Conservation (phyloP, 2,329 filamentous ascomycete genomes). For the Amauroascus verrucosus region DNA sequence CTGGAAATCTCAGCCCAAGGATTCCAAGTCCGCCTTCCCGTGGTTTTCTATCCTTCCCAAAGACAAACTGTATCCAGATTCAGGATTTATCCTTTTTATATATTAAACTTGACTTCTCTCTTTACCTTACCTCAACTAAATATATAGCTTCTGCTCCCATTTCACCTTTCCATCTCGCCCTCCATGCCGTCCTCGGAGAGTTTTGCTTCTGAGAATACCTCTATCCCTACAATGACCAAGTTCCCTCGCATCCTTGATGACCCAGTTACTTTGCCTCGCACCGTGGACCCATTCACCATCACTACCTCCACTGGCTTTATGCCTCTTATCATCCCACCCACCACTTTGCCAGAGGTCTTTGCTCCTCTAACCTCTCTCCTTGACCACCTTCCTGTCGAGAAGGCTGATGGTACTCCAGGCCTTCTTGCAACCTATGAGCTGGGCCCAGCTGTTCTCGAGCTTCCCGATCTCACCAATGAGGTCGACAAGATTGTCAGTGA, state of each 20-base stretch:
- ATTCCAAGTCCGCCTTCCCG: constrained; percentile 2
- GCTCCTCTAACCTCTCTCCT: constrained; percentile 60
- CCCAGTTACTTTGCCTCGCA: constrained; percentile 31
- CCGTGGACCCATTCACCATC: constrained; percentile 40
- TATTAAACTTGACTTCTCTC: neutral
- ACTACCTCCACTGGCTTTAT: constrained; percentile 39
- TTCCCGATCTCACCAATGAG: constrained; percentile 64
- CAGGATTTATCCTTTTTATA: neutral
- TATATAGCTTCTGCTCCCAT: neutral
- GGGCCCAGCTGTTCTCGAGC: constrained; percentile 61
- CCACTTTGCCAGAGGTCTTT: constrained; percentile 61
- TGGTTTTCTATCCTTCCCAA: neutral
- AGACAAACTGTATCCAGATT: neutral
- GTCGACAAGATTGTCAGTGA: constrained; percentile 54
- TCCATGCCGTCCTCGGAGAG: constrained; percentile 31
- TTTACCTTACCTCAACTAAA: neutral
- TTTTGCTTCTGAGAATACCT: constrained; percentile 21
- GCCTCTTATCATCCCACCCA: constrained; percentile 32
- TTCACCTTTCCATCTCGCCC: neutral
- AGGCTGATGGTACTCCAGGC: constrained; percentile 60
- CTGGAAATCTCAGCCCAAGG: constrained; percentile 3
- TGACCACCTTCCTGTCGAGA: constrained; percentile 69
- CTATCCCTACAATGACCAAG: constrained; percentile 29
- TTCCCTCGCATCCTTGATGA: constrained; percentile 39
- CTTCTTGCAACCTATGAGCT: constrained; percentile 65